Base-by-base conservation (phyloP, 768 basidiomycete genomes). In the Grammothele lineata region DNA sequence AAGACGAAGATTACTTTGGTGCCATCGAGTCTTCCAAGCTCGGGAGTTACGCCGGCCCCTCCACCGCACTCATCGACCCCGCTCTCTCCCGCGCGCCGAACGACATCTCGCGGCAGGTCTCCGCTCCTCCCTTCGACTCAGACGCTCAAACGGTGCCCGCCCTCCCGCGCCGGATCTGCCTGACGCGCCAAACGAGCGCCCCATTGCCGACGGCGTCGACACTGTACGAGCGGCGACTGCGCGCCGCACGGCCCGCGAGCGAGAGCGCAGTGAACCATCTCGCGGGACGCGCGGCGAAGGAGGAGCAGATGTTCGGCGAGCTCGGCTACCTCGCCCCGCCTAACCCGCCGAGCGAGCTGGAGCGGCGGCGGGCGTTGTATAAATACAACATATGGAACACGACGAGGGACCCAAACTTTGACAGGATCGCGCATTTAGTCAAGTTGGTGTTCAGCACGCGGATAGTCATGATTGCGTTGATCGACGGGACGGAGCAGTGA, bases 381-480 rank as follows among this genome's bases (percentile, higher is more conserved):
- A 89, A 87, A 84, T 88, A 57, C 32, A 92, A 92, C 56, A 87
- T 96, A 40, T 84, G 91, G 78, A 81, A 88, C 53, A 93, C 92
- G 0, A 81, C 83, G 14, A 73, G 83, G 8, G 94, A 97, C 62
- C 71, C 80, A 52, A 94, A 95, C 62, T 96, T 97, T 61, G 93
- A 96, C 65, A 80, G 94, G 15, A 94, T 96, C 54, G 89, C 85
- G 14, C 92, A 95, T 63, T 77, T 97, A 22, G 88, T 87, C 33
- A 94, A 94, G 68, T 71, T 96, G 33, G 94, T 97, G 6, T 97
- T 97, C 66, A 87, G 77, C 59, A 88, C 92, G 2, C 89, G 88
- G 62, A 83, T 87, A 12, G 92, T 94, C 2, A 64, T 81, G 19
- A 87, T 97, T 18, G 80, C 85, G 7, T 68, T 95, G 30, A 75